Conservation (phyloP, 495 filamentous ascomycete genomes). For the Schizothecium vesticola region DNA sequence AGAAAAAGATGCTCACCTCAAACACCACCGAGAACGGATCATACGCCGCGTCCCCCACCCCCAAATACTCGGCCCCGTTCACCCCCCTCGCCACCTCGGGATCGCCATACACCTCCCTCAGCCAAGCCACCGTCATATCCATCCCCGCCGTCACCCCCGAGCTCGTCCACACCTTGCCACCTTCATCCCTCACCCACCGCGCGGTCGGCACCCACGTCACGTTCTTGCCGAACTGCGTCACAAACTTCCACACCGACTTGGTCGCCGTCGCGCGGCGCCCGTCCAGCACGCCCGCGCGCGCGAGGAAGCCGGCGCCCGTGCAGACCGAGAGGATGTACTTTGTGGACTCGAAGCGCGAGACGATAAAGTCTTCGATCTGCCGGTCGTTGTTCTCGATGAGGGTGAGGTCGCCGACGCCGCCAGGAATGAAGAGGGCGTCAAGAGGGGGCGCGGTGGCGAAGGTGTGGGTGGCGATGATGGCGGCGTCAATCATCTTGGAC, state of each 20-base stretch:
- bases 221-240: conserved; percentile 35
- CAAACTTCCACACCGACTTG: conserved; percentile 40
- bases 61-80: conserved; percentile 1
- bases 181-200: conserved; percentile 59
- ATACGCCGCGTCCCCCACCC: neutral
- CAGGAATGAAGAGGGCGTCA: conserved; percentile 64
- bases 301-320: conserved; percentile 50
- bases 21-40: conserved; percentile 1
- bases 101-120: conserved; percentile 5
- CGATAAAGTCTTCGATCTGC: conserved; percentile 43
- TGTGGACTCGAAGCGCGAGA: conserved; percentile 35
- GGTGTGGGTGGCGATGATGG: conserved; percentile 58
- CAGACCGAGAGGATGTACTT: conserved; percentile 60
- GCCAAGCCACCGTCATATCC: conserved; percentile 5
- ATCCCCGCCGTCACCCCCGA: conserved; percentile 1
- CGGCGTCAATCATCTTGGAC: conserved; percentile 35
- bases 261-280: conserved; percentile 54
- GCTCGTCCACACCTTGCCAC: conserved; percentile 60
- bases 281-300: conserved; percentile 53
- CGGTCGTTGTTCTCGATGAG: conserved; percentile 31
- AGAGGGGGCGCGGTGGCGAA: conserved; percentile 44
- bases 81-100: neutral
- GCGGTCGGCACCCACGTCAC: conserved; percentile 57
- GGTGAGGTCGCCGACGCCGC: conserved; percentile 47
- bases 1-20: neutral